A percentile compares a stretch with the other conserved stretches of the same genome.
Conservation (phyloP, 306 rosid genomes). For the Carpinus fangiana region DNA sequence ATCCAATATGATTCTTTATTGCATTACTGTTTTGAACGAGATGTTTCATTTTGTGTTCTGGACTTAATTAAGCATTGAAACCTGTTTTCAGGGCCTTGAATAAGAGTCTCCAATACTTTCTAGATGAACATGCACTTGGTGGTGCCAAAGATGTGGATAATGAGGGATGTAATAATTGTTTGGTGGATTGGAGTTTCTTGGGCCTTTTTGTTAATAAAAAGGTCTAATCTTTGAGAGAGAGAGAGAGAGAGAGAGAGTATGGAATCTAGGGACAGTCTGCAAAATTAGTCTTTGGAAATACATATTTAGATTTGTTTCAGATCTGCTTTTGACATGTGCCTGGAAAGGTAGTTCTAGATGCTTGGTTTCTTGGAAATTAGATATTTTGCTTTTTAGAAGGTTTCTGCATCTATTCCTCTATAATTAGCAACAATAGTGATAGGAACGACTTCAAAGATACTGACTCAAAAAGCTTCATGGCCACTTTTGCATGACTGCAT, state of each 20-base stretch:
- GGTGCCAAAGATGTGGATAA: slow-evolving; percentile 27
- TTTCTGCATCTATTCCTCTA: slow-evolving; percentile 1
- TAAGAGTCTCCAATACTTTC: slow-evolving; percentile 33
- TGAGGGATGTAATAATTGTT: slow-evolving; percentile 19
- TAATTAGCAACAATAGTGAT: neutral
- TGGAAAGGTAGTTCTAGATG: slow-evolving; percentile 10
- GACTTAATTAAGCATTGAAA: slow-evolving; percentile 42
- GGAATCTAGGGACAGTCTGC: too few relatives aligned
- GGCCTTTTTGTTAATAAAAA: slow-evolving; percentile 21
- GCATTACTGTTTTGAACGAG: slow-evolving; percentile 23
- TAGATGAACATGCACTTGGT: slow-evolving; percentile 32
- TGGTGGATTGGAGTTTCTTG: slow-evolving; percentile 28
- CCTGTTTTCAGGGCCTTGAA: slow-evolving; percentile 38
- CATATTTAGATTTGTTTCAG: neutral
- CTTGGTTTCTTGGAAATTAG: neutral
- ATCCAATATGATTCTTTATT: slow-evolving; percentile 22
- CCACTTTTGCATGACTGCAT: slow-evolving; percentile 8
- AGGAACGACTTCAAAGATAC: slow-evolving; percentile 19
- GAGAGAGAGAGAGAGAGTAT: slow-evolving; percentile 25
- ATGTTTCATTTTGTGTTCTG: slow-evolving; percentile 37
- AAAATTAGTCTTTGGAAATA: too few relatives aligned
- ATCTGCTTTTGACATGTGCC: neutral
- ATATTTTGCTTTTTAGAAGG: slow-evolving; percentile 4
- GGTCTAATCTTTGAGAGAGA: slow-evolving; percentile 13
- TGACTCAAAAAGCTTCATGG: slow-evolving; percentile 28